Evolutionary conservation across 768 basidiomycete species (phyloP).

Genomic region (Mycena alexandri): DNA sequence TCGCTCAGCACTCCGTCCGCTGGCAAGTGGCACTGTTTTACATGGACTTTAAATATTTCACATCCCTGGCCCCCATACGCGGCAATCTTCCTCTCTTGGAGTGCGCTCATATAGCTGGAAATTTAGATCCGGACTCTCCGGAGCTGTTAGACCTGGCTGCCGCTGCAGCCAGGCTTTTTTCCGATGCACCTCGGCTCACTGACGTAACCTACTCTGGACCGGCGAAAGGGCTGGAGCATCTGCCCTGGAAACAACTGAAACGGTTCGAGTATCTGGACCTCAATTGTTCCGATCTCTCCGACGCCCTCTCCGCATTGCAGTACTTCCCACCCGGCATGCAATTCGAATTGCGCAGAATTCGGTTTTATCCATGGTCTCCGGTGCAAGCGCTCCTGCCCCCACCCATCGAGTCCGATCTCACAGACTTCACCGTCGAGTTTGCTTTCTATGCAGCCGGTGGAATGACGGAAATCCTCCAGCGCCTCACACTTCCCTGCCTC

Average conservation of each 20-base stretch:
- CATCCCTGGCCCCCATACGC: conserved; percentile 7
- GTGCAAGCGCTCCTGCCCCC: not conserved
- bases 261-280: conserved; percentile 30
- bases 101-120: conserved; percentile 11
- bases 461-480: not conserved
- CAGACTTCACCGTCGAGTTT: conserved; percentile 9
- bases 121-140: not conserved
- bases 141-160: not conserved
- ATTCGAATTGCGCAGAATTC: conserved; percentile 27
- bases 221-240: conserved; percentile 6
- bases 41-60: conserved; percentile 21
- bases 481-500: conserved; percentile 15
- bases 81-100: conserved; percentile 30
- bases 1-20: conserved; percentile 22
- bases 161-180: conserved; percentile 18
- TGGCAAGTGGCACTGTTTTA: conserved; percentile 24
- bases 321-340: conserved; percentile 21
- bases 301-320: conserved; percentile 9
- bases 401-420: conserved; percentile 11
- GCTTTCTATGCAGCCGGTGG: not conserved
- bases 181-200: conserved; percentile 18
- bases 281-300: conserved; percentile 14
- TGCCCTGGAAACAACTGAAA: conserved; percentile 25
- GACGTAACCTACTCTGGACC: conserved; percentile 27
- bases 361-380: not conserved